Base-by-base conservation (phyloP, 78 protist species). In the Cavenderia fasciculata region DNA sequence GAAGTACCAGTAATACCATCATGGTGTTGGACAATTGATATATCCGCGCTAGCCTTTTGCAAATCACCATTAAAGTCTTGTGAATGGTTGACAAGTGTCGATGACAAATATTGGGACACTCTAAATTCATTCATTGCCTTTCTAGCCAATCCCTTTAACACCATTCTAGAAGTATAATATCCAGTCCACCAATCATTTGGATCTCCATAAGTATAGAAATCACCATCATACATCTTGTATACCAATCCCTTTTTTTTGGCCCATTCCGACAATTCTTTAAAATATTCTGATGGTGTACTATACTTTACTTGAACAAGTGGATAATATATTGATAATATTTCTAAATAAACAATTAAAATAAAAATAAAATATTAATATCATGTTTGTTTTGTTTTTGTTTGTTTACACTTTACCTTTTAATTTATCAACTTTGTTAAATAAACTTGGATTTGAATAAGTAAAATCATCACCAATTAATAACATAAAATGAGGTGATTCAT, bases 1-100 rank as follows among this genome's bases (percentile, higher is more conserved):
- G 89, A 59, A 19, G 95, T 93, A n/a, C 95, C 95, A 38, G 94
- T 93, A 27, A 93, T 63, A n/a, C 70, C 66, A 59, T 93, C 95
- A 74, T 93, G 95, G 72, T 93, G 95, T 34, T 73, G 82, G 23
- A 73, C 36, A 38, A 73, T 73, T 21, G 82, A 73, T 14, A 49
- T 33, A 31, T 73, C 34, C 38, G 49, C 54, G 0, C 69, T 54
- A 2, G 82, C n/a, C n/a, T n/a, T n/a, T n/a, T n/a, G n/a, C n/a
- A n/a, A n/a, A n/a, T n/a, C n/a, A n/a, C n/a, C n/a, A n/a, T n/a
- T n/a, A n/a, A n/a, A n/a, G n/a, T n/a, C n/a, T n/a, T n/a, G n/a
- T n/a, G n/a, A n/a, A n/a, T n/a, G n/a, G n/a, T n/a, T n/a, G n/a
- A n/a, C n/a, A n/a, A n/a, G n/a, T n/a, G n/a, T n/a, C n/a, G n/a